Percentiles rank a stretch among this genome's conserved stretches.
Evolutionary conservation across 768 basidiomycete species (phyloP).

Genomic region (Suillus spraguei): DNA sequence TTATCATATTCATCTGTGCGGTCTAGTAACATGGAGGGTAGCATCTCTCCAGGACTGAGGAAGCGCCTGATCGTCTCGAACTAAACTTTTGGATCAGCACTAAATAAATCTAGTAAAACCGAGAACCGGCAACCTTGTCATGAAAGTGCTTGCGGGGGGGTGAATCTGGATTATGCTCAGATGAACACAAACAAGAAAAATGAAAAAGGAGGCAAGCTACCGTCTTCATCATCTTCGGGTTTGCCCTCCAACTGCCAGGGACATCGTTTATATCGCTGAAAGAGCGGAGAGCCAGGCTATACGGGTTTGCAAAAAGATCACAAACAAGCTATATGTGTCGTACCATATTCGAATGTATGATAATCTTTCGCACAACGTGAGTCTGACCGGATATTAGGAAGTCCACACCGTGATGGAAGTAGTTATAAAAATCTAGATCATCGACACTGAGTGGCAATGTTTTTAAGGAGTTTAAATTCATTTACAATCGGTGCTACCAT

Average conservation of each 20-base stretch:
- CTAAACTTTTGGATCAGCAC: slow-evolving; percentile 36
- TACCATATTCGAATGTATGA: slow-evolving; percentile 88
- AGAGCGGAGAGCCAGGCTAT: slow-evolving; percentile 86
- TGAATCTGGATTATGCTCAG: slow-evolving; percentile 49
- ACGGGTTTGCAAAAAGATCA: slow-evolving; percentile 8
- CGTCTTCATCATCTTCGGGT: slow-evolving; percentile 85
- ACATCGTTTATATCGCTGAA: slow-evolving; percentile 90
- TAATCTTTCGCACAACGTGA: slow-evolving; percentile 81
- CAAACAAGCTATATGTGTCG: slow-evolving; percentile 24
- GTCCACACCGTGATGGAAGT: slow-evolving; percentile 90
- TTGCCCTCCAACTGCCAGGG: slow-evolving; percentile 84
- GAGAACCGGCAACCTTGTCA: slow-evolving; percentile 53
- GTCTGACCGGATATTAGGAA: slow-evolving; percentile 74
- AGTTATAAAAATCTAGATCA: slow-evolving; percentile 82
- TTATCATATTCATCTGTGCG: slow-evolving; percentile 76
- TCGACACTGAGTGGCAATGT: slow-evolving; percentile 11
- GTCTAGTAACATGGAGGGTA: slow-evolving; percentile 81
- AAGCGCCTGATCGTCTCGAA: slow-evolving; percentile 82
- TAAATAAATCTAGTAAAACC: background rate
- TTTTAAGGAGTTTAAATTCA: slow-evolving; percentile 10
- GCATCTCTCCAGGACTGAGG: slow-evolving; percentile 70
- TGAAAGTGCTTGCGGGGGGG: slow-evolving; percentile 75
- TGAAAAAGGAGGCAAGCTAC: slow-evolving; percentile 36
- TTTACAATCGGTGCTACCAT: slow-evolving; percentile 54
- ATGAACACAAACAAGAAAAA: background rate